Evolutionary conservation across 805 yeast genomes (phyloP).

Genomic region (Yamadazyma insecticola): DNA sequence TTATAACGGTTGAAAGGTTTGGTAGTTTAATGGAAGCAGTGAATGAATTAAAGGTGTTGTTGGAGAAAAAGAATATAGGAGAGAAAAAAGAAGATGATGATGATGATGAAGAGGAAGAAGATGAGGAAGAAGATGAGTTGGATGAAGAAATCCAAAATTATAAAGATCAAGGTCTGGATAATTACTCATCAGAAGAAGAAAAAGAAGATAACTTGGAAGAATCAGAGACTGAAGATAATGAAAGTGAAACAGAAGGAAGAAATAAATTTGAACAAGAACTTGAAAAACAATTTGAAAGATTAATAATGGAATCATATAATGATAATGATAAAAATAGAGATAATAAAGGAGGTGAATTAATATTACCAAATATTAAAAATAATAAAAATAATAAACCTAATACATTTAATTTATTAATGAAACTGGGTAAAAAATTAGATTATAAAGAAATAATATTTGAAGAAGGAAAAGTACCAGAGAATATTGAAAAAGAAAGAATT

Average conservation of each 20-base stretch:
- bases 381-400: not conserved
- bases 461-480: slow-evolving; percentile 49
- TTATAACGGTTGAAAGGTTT: slow-evolving; percentile 31
- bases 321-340: slow-evolving; percentile 2
- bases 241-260: slow-evolving; percentile 30
- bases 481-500: slow-evolving; percentile 47
- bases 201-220: slow-evolving; percentile 11
- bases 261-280: slow-evolving; percentile 45
- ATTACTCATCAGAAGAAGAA: slow-evolving; percentile 7
- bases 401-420: slow-evolving; percentile 7
- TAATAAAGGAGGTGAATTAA: slow-evolving; percentile 7
- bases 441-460: slow-evolving; percentile 14
- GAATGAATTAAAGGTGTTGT: slow-evolving; percentile 23
- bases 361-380: slow-evolving; percentile 2
- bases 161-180: too few species aligned
- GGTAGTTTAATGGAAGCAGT: slow-evolving; percentile 40
- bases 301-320: slow-evolving; percentile 49
- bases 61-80: slow-evolving; percentile 12
- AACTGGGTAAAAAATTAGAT: slow-evolving; percentile 3
- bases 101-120: slow-evolving; percentile 14
- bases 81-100: slow-evolving; percentile 12
- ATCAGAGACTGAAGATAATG: slow-evolving; percentile 9
- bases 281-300: slow-evolving; percentile 51
- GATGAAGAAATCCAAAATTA: slow-evolving; percentile 17
- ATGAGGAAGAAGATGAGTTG: slow-evolving; percentile 24